Conservation (phyloP, 345 rosid species). For the Eucalyptus urophylla region DNA sequence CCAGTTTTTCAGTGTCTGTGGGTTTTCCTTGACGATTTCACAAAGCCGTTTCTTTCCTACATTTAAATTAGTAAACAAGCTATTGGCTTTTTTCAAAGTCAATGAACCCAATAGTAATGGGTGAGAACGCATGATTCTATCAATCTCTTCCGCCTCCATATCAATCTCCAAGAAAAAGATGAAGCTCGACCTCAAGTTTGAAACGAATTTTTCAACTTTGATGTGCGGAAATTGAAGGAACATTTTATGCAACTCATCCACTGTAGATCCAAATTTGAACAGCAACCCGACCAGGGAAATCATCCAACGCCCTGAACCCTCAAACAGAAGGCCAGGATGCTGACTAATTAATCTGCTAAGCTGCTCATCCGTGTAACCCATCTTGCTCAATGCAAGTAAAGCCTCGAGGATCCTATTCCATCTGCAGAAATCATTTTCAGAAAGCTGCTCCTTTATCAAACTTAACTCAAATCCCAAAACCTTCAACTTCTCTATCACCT, state of each 20-base stretch:
- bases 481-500: constrained; percentile 30
- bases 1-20: constrained; percentile 34
- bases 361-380: constrained; percentile 13
- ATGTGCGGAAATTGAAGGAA: constrained; percentile 44
- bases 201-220: constrained; percentile 23
- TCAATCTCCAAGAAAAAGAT: constrained; percentile 32
- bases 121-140: constrained; percentile 25
- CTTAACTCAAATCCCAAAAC: constrained; percentile 20
- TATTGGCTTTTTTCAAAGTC: constrained; percentile 38
- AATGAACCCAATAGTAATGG: constrained; percentile 36
- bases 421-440: constrained; percentile 16
- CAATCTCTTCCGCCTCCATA: constrained; percentile 43
- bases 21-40: constrained; percentile 35
- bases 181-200: constrained; percentile 43
- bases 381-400: constrained; percentile 23
- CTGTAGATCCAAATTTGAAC: constrained; percentile 39
- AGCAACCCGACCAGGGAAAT: constrained; percentile 31
- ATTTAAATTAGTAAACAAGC: constrained; percentile 26
- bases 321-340: constrained; percentile 42
- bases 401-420: constrained; percentile 41
- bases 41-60: constrained; percentile 43
- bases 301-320: constrained; percentile 34
- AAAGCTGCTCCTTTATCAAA: constrained; percentile 37
- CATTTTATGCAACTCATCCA: constrained; percentile 18
- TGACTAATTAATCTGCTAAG: constrained; percentile 27